Base-by-base conservation (phyloP, 768 basidiomycete genomes). In the Termitomyces sp. region DNA sequence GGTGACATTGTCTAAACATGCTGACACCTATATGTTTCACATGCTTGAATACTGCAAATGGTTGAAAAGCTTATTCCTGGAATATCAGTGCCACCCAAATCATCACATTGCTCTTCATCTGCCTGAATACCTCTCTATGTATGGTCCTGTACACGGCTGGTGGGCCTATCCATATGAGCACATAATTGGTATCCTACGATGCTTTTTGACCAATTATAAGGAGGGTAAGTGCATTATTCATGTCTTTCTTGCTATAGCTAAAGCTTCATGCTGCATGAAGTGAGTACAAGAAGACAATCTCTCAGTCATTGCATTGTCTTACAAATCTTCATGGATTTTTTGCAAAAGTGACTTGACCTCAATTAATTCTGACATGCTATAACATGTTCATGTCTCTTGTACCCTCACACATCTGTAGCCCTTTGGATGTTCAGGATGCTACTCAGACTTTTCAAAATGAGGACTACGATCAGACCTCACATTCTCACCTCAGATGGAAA, bases 41-140 rank as follows among this genome's bases (percentile, higher is more conserved):
- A n/a, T 55, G 24, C 18, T 24, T 20, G 36, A 55, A 13, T 55
- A 55, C 12, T 18, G 36, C 5, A 47, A 55, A 20, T 28, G 39
- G 47, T 22, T 55, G 18, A 31, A 34, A 22, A n/a, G 2, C 12
- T 22, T 55, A 0, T 80, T 68, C 57, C 69, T 66, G 0, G 60
- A 63, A 13, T 57, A 60, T 8, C 37, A 53, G 1, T 51, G 77
- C 16, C 59, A 56, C 1, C 70, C 73, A 0, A 75, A 75, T 45
- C 75, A 79, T 10, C 79, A 79, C 56, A 55, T 75, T 2, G 55
- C 74, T 0, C 58, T 81, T 16, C 78, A 81, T 61, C 56, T 78
- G 15, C 57, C 61, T 0, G 56, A 67, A 5, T 66, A 66, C 18
- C 57, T 81, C 2, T 52, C 56, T 1, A 56, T 62, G 2, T 74